Percentiles rank a stretch among this genome's conserved stretches.
These are phyloP conservation scores for Stephania cephalantha DNA, from an alignment of 164 flowering plant species.

Conservation along the genomic window DNA sequence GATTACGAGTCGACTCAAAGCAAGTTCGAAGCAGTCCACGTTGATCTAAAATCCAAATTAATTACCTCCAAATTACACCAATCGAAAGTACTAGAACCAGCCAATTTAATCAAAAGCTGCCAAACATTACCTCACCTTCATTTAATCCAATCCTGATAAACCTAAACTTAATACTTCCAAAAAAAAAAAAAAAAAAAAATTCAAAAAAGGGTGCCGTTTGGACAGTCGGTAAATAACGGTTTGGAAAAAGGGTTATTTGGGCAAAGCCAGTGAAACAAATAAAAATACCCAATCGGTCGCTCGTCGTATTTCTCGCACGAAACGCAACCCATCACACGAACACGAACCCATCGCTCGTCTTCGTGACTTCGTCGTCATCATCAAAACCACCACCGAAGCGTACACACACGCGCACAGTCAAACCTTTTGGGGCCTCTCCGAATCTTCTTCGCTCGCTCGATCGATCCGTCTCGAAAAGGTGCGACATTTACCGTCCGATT, in stretches of 20 bases:
- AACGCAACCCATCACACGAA: not conserved
- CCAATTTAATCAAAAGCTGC: too few relatives aligned
- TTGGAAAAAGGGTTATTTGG: not conserved
- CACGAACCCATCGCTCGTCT: too few relatives aligned
- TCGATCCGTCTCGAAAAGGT: not conserved
- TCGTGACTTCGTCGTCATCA: conserved; percentile 4
- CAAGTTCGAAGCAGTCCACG: too few relatives aligned
- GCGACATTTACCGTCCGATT: not conserved
- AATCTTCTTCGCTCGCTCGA: not conserved
- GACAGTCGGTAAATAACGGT: not conserved
- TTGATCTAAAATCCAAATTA: too few relatives aligned
- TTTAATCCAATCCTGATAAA: too few relatives aligned
- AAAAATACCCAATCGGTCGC: not conserved
- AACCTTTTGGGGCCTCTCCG: not conserved
- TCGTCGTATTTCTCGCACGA: conserved; percentile 10
- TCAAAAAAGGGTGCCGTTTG: not conserved
- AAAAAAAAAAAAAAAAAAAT: too few relatives aligned
- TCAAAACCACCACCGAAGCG: conserved; percentile 3
- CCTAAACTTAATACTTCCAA: too few relatives aligned
- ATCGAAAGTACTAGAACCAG: not conserved
- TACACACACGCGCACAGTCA: conserved; percentile 1
- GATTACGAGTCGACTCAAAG: too few relatives aligned
- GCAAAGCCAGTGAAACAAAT: not conserved
- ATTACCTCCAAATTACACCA: not conserved
- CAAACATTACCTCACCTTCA: too few relatives aligned